phyloP scores from a whole-genome alignment of 2,329 filamentous ascomycete genomes.

The Cytospora leucostoma region DNA sequence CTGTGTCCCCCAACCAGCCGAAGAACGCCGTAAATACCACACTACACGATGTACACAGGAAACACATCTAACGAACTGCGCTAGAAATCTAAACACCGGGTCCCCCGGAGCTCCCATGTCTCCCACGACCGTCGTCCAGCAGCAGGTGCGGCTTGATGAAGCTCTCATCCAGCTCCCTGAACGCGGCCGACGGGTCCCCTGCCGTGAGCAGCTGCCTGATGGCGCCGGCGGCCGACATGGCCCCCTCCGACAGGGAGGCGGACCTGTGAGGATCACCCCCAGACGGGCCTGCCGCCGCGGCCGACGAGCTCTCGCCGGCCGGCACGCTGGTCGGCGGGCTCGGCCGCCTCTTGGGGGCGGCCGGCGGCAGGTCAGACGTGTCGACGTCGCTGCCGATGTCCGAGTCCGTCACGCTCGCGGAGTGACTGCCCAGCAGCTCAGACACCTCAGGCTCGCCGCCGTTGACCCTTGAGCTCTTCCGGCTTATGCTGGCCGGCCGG shows the following conservation, averaged over 20 bases:
- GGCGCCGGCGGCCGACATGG: constrained; percentile 51
- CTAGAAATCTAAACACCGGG: constrained; percentile 5
- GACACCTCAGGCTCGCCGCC: constrained; percentile 54
- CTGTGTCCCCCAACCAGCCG: background rate
- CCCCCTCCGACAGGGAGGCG: constrained; percentile 31
- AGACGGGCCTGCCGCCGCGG: background rate
- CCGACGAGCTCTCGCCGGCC: constrained; percentile 24
- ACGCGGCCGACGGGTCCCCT: constrained; percentile 87
- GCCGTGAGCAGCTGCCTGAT: constrained; percentile 79
- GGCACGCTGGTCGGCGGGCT: constrained; percentile 37
- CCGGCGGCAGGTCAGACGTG: constrained; percentile 65
- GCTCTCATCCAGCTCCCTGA: constrained; percentile 90
- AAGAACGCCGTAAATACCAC: constrained; percentile 21
- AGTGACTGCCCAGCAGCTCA: constrained; percentile 54
- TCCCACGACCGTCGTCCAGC: constrained; percentile 64
- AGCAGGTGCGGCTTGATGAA: constrained; percentile 92
- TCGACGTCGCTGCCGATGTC: constrained; percentile 67
- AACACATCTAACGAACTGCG: background rate
- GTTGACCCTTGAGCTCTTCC: constrained; percentile 51
- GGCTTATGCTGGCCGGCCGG: constrained; percentile 52
- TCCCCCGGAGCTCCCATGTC: constrained; percentile 33
- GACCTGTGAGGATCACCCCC: constrained; percentile 32
- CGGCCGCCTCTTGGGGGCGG: constrained; percentile 48
- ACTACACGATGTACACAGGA: constrained; percentile 14
- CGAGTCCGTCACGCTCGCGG: constrained; percentile 52